phyloP scores from a whole-genome alignment of 768 basidiomycete species.

The Tubosaeta sp. region DNA sequence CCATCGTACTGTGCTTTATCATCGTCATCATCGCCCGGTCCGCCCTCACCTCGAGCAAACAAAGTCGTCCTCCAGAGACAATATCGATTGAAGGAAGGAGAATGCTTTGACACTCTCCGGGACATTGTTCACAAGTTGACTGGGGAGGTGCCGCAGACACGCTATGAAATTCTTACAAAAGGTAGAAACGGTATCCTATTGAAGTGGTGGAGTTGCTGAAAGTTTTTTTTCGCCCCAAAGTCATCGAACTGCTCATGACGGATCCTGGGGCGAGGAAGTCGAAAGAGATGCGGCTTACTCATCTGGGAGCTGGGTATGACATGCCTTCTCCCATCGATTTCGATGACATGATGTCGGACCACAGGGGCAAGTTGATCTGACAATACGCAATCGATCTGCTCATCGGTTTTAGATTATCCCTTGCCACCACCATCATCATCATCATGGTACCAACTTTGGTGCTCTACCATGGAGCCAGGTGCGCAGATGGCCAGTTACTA shows the following conservation, averaged over 20 bases:
- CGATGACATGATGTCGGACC: neutral
- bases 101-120: conserved; percentile 20
- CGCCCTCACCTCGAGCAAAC: conserved; percentile 2
- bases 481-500: neutral
- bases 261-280: neutral
- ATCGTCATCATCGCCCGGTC: neutral
- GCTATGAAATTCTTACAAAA: conserved; percentile 21
- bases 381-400: neutral
- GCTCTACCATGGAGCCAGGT: neutral
- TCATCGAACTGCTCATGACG: conserved; percentile 7
- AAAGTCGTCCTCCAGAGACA: conserved; percentile 15
- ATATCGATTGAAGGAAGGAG: conserved; percentile 21
- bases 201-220: neutral
- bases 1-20: neutral
- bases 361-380: conserved; percentile 7
- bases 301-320: neutral
- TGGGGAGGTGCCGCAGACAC: conserved; percentile 8
- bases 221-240: conserved; percentile 1
- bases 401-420: conserved; percentile 5
- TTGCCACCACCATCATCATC: neutral
- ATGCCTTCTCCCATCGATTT: neutral
- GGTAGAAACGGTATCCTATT: conserved; percentile 2
- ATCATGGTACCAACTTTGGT: neutral
- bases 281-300: neutral
- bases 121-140: conserved; percentile 16